phyloP scores from a whole-genome alignment of 2,329 filamentous ascomycete species.

The Aureobasidium vineae region DNA sequence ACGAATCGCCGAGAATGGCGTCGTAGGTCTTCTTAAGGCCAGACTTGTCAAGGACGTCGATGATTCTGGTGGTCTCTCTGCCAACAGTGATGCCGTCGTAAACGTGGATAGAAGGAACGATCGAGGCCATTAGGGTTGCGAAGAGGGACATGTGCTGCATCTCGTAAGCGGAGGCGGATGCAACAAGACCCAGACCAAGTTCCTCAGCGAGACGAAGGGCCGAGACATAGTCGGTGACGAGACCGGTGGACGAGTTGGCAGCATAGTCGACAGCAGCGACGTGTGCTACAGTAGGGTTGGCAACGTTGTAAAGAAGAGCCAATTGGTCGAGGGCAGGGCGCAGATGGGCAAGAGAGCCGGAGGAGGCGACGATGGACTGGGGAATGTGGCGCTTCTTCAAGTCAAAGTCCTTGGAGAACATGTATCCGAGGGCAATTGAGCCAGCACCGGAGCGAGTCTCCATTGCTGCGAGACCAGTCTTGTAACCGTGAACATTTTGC shows the following conservation, averaged over 20 bases:
- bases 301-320: slow-evolving; percentile 83
- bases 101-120: slow-evolving; percentile 80
- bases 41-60: slow-evolving; percentile 73
- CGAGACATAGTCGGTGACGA: slow-evolving; percentile 84
- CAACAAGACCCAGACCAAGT: slow-evolving; percentile 79
- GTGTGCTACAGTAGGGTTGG: slow-evolving; percentile 90
- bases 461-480: slow-evolving; percentile 73
- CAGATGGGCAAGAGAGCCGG: slow-evolving; percentile 75
- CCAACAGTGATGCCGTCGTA: slow-evolving; percentile 84
- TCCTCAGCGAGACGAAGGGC: slow-evolving; percentile 83
- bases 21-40: slow-evolving; percentile 69
- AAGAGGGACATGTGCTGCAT: slow-evolving; percentile 94
- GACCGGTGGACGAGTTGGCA: slow-evolving; percentile 60
- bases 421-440: slow-evolving; percentile 88
- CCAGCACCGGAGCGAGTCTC: slow-evolving; percentile 89
- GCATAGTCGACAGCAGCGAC: slow-evolving; percentile 87
- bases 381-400: slow-evolving; percentile 86
- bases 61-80: slow-evolving; percentile 75
- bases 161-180: slow-evolving; percentile 84
- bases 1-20: slow-evolving; percentile 61
- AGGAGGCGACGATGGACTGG: slow-evolving; percentile 85
- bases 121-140: slow-evolving; percentile 72
- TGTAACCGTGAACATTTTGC: slow-evolving; percentile 77
- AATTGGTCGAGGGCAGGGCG: slow-evolving; percentile 87
- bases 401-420: slow-evolving; percentile 97